Evolutionary conservation across 2,329 filamentous ascomycete genomes (phyloP).

Genomic region (Pseudopithomyces chartarum): DNA sequence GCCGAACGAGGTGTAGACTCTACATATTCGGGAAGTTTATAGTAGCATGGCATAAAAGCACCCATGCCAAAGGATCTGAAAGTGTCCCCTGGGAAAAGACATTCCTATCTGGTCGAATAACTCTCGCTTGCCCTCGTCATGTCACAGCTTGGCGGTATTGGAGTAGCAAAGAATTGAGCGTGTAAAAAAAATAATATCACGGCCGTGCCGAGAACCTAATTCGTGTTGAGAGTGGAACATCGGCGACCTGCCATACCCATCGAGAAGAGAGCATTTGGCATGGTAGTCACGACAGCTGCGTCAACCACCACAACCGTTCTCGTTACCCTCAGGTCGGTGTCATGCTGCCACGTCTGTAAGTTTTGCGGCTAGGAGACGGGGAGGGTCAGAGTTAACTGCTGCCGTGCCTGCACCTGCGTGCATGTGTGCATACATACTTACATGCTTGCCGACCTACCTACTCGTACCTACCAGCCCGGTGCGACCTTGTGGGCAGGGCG

Average conservation of each 20-base stretch:
- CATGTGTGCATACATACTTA: no score
- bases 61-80: constrained; percentile 6
- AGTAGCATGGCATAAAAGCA: background rate
- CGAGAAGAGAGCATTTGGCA: constrained; percentile 25
- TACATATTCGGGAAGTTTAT: background rate
- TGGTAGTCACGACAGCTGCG: constrained; percentile 16
- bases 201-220: constrained; percentile 18
- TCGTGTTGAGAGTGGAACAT: constrained; percentile 22
- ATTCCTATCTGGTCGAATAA: background rate
- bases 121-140: constrained; percentile 28
- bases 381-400: constrained; percentile 16
- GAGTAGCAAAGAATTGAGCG: background rate
- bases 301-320: constrained; percentile 26
- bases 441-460: no score
- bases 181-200: constrained; percentile 9
- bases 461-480: no score
- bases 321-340: constrained; percentile 32
- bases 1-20: background rate
- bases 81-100: constrained; percentile 1
- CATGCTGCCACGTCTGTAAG: constrained; percentile 9
- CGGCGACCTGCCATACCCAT: constrained; percentile 30
- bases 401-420: constrained; percentile 11
- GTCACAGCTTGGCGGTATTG: constrained; percentile 17
- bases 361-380: constrained; percentile 15
- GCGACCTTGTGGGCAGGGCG: constrained; percentile 15